Base-by-base conservation (phyloP, 2,329 filamentous ascomycete genomes). In the Fonsecaea monophora region DNA sequence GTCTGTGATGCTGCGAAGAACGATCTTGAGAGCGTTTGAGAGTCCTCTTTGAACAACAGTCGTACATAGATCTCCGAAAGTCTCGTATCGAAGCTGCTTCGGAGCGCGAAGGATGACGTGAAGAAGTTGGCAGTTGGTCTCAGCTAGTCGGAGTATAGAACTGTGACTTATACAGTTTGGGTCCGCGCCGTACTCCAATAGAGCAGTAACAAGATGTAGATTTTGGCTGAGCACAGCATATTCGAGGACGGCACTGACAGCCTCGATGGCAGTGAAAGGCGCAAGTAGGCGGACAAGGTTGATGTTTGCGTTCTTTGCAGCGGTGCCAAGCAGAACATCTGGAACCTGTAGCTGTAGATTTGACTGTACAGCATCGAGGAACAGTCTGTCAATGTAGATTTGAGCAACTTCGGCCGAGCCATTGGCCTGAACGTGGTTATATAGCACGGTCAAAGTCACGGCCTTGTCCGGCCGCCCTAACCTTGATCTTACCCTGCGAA, bases 401-500 rank as follows among this genome's bases (percentile, higher is more conserved):
- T 65, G 63, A 5, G 63, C 63, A 37, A 60, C 63, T 38, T 60
- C 63, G 13, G 57, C 50, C 35, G 57, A 38, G 30, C 63, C 63
- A 30, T 65, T 59, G 32, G 45, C 15, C 34, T 65, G 32, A 2
- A 65, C 63, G 56, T 65, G 63, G 34, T 60, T 60, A 25, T 35
- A 65, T 30, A 65, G 53, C 25, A 38, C 63, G 6, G 57, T 55
- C 8, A 55, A 34, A 45, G 63, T 65, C 32, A 65, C 55, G 32
- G 48, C 37, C 25, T 42, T 61, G 18, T 65, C 63, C 12, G 63
- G 63, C 12, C 56, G 42, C 30, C 30, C 38, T 25, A 65, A 35
- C 42, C 48, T 65, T 35, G 63, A 65, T 40, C 53, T 61, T 32
- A 60, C 63, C 21, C 63, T 59, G 8, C 63, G 63, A 61, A 65